Base-by-base conservation (phyloP, 139 green algal genomes). In the Chlamydomonas applanata region DNA sequence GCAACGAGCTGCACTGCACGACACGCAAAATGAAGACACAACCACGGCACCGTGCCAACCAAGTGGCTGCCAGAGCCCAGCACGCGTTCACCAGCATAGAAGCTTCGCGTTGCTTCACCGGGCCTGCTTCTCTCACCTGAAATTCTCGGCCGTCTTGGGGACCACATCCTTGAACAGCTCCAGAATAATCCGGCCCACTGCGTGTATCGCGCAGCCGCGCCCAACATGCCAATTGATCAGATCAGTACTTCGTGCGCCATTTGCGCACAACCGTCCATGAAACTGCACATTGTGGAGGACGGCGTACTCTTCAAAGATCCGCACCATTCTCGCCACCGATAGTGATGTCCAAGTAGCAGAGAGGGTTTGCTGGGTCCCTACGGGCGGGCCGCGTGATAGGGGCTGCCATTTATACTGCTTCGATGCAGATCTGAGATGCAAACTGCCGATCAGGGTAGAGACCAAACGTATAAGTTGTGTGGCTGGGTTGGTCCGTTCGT, bases 71-170 rank as follows among this genome's bases (percentile, higher is more conserved):
- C n/a, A n/a, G n/a, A n/a, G n/a, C n/a, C n/a, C n/a, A n/a, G n/a
- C n/a, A 49, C 11, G 40, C 40, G 40, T 49, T 49, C 40, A 7
- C 40, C 7, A 49, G 40, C 40, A 11, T 49, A 7, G 40, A 49
- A 49, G 7, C 40, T 49, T 49, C 40, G 40, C 40, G 53, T 13
- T 9, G 53, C 20, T 32, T 25, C 53, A 14, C 14, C 53, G 14
- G 14, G 4, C 14, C 14, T 20, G 11, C 14, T 9, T 9, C 53
- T 27, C 53, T 56, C 69, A 81, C 13, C 70, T 40, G 73, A 94
- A 92, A 75, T 92, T 92, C 34, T 88, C 86, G 1, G 29, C 60
- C 1, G 89, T 82, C 66, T 88, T 86, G 13, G 86, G 83, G 0
- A 70, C 73, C 36, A 79, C 61, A 40, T 76, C 76, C 14, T 52